phyloP scores from a whole-genome alignment of 768 basidiomycete species.

The Serendipita sp. region DNA sequence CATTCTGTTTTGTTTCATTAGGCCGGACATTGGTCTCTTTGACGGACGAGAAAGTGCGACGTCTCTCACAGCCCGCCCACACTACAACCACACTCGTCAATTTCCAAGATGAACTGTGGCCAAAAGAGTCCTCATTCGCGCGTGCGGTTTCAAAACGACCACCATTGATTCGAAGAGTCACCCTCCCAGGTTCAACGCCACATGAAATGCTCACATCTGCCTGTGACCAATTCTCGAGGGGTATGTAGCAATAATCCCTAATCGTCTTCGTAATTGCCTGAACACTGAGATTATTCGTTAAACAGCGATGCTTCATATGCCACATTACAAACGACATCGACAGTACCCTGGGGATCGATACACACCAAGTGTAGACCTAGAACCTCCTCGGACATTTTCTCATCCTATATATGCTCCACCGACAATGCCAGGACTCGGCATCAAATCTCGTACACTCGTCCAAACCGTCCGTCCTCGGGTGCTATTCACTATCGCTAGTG shows the following conservation, averaged over 20 bases:
- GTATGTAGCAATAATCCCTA: neutral
- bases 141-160: neutral
- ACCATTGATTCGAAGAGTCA: neutral
- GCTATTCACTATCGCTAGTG: conserved; percentile 45
- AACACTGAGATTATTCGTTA: neutral
- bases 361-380: neutral
- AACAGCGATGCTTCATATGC: neutral
- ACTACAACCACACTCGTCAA: neutral
- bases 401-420: neutral
- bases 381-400: neutral
- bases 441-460: neutral
- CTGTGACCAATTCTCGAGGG: neutral
- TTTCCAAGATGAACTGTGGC: conserved; percentile 7
- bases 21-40: conserved; percentile 48
- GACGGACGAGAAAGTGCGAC: conserved; percentile 31
- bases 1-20: conserved; percentile 23
- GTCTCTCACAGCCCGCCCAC: neutral
- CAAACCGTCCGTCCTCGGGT: conserved; percentile 40
- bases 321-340: neutral
- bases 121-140: neutral
- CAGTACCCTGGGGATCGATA: neutral
- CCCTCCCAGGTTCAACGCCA: neutral
- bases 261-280: neutral
- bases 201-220: neutral
- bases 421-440: neutral